These are phyloP conservation scores for Epichloe brachyelytri DNA, from an alignment of 2,329 filamentous ascomycete species.

Conservation along the genomic window DNA sequence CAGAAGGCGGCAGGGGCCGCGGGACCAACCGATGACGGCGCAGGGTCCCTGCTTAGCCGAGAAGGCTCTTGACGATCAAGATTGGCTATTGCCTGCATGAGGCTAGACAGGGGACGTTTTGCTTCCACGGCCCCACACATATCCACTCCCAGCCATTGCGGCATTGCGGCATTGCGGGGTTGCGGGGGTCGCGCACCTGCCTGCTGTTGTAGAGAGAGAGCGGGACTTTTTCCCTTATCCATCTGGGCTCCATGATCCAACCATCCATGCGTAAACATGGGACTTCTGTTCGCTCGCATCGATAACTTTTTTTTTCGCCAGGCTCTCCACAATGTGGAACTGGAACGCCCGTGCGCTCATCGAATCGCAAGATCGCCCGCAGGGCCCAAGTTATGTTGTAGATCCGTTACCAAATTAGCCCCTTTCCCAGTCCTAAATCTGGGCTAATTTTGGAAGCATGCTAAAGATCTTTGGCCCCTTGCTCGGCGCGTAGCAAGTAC, in stretches of 20 bases:
- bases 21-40: constrained; percentile 33
- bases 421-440: constrained; percentile 3
- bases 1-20: constrained; percentile 31
- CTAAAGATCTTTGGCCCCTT: background rate
- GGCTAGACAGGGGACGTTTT: constrained; percentile 10
- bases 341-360: background rate
- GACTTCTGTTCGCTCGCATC: too few relatives aligned
- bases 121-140: background rate
- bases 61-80: constrained; percentile 22
- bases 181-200: too few relatives aligned
- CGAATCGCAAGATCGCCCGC: background rate
- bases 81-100: constrained; percentile 27
- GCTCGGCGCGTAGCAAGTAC: constrained; percentile 9
- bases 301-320: too few relatives aligned
- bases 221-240: too few relatives aligned
- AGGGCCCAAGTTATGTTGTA: background rate
- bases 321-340: background rate
- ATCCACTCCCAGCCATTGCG: background rate
- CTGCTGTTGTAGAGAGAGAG: too few relatives aligned
- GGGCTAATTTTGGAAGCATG: constrained; percentile 10
- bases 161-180: too few relatives aligned
- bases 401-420: constrained; percentile 6
- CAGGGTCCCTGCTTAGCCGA: constrained; percentile 12
- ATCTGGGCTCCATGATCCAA: too few relatives aligned
- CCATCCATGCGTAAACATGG: too few relatives aligned